Evolutionary conservation across 2,329 filamentous ascomycete species (phyloP), one percentile per base, ranked within the genome.

Genomic region (Lachnellula suecica): DNA sequence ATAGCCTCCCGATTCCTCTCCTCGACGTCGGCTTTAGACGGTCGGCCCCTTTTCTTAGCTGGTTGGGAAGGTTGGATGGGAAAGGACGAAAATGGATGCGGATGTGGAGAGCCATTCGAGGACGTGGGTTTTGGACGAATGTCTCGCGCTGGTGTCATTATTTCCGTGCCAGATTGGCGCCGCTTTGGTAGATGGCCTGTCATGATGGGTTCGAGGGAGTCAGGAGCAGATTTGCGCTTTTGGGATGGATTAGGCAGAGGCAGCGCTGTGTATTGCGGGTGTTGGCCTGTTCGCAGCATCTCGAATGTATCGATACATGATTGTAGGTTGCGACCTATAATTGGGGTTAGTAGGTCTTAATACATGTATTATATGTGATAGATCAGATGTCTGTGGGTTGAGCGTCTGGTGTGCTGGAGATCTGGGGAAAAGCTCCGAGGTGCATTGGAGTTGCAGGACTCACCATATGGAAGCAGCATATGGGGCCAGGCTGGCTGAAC

Each of bases 391-490:
- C 56, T 60, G 59, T 58, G 51, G 50, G 53, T 56, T 48, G 48
- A 47, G 43, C 50, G 37, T 23, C 38, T 45, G 53, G 35, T 47
- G 50, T 51, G 48, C 24, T 52, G 40, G 47, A 47, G 44, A 52
- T 48, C 48, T 53, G 50, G 53, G 53, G 52, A 53, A 54, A 51
- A n/a, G n/a, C 48, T 57, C 56, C 48, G 38, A 47, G 49, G 27
- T 48, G 35, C 52, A 53, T 49, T 52, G 49, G 45, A 52, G 49
- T 47, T 35, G 47, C 51, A 47, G 23, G 55, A 63, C 66, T 55
- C 69, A 80, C 78, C 77, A 62, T 67, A 67, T 57, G 78, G 78
- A 53, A 79, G 66, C 37, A 74, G 68, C 58, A 75, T 74, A 49
- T 79, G 71, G 48, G 71, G 70, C 77, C 76, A 80, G 60, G 68